Evolutionary conservation across 352 stramenopile species (phyloP).

Genomic region (Pythium aristosporum): DNA sequence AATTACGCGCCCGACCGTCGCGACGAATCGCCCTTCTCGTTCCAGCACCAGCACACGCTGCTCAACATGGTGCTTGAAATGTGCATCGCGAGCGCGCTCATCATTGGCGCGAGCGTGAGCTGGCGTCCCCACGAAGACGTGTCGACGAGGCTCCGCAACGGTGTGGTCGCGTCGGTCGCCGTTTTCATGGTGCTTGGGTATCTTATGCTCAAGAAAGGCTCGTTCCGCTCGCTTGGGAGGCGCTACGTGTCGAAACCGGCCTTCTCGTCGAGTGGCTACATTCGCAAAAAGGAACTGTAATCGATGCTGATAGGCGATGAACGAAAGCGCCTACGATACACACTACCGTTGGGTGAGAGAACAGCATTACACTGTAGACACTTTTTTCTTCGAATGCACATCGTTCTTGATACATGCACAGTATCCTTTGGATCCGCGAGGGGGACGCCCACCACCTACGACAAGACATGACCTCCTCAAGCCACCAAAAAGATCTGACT

Average conservation of each 20-base stretch:
- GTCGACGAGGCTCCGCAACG: conserved; percentile 56
- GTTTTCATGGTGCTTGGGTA: conserved; percentile 55
- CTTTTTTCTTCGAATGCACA: too few species aligned
- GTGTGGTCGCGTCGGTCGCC: conserved; percentile 46
- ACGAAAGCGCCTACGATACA: too few species aligned
- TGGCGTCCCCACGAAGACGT: conserved; percentile 61
- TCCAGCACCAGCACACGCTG: conserved; percentile 84
- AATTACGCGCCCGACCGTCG: conserved; percentile 74
- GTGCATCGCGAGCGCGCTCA: conserved; percentile 39
- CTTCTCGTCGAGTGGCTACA: conserved; percentile 86
- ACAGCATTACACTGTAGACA: too few species aligned
- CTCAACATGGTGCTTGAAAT: conserved; percentile 61
- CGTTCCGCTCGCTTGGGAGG: conserved; percentile 70
- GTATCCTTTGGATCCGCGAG: too few species aligned
- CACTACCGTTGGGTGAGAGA: too few species aligned
- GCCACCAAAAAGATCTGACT: too few species aligned
- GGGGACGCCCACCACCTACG: too few species aligned
- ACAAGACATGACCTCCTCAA: too few species aligned
- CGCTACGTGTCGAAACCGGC: conserved; percentile 85
- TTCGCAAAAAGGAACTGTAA: conserved; percentile 63
- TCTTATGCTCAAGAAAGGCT: conserved; percentile 82
- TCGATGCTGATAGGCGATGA: too few species aligned
- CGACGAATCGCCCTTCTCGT: conserved; percentile 76
- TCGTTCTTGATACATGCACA: too few species aligned
- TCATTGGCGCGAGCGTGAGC: conserved; percentile 66